These are phyloP conservation scores for Macrophomina phaseolina DNA, from an alignment of 2,329 filamentous ascomycete species.

Conservation along the genomic window DNA sequence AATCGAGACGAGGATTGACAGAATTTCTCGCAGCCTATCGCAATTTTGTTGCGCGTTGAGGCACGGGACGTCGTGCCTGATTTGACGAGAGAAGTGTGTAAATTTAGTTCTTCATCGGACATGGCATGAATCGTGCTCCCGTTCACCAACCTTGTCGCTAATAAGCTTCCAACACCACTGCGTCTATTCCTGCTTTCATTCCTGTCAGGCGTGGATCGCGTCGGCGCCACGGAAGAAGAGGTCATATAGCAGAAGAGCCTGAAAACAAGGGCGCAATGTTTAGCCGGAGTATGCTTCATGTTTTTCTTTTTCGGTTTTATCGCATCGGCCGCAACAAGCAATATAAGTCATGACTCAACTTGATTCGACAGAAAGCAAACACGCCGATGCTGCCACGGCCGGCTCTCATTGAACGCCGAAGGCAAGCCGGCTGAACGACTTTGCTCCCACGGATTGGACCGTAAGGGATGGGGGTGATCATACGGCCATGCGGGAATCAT, in stretches of 20 bases:
- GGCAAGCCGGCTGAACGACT: conserved; percentile 2
- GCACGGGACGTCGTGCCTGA: not conserved
- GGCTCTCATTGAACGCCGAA: not conserved
- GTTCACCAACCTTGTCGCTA: not conserved
- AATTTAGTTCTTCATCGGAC: not conserved
- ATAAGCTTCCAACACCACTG: not conserved
- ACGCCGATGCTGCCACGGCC: conserved; percentile 18
- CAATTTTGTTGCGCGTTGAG: not conserved
- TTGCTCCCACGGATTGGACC: conserved; percentile 18
- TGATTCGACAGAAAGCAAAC: conserved; percentile 5
- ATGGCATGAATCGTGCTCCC: not conserved
- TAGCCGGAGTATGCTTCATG: not conserved
- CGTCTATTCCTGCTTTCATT: not conserved
- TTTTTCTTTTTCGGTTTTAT: not conserved
- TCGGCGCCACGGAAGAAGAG: not conserved
- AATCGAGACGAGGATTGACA: not conserved
- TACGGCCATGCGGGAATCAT: conserved; percentile 10
- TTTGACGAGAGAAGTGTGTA: not conserved
- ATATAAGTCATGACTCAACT: conserved; percentile 1
- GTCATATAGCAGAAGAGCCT: not conserved
- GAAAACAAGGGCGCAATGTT: not conserved
- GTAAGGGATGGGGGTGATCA: conserved; percentile 22
- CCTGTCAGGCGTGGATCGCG: not conserved
- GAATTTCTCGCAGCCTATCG: not conserved
- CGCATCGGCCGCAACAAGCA: not conserved